Conservation (phyloP, 257 asterid genomes). For the Asclepias syriaca region DNA sequence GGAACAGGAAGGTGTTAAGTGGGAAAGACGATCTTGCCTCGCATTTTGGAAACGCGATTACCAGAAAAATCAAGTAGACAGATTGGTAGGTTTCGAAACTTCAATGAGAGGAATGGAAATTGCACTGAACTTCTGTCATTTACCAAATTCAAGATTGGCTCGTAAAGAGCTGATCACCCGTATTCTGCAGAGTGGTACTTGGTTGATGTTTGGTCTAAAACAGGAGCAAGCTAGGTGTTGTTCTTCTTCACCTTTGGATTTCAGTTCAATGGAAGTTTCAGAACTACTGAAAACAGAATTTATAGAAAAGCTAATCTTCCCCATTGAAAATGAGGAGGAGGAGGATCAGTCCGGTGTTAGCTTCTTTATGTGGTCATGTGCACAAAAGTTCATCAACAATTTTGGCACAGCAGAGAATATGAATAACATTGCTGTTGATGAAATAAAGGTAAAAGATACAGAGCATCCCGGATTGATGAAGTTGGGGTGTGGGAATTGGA, state of each 20-base stretch:
- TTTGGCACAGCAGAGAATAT: background rate
- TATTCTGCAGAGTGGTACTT: slow-evolving; percentile 14
- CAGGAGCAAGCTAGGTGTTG: slow-evolving; percentile 30
- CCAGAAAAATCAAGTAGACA: slow-evolving; percentile 22
- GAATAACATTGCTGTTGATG: background rate
- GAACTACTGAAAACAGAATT: slow-evolving; percentile 5
- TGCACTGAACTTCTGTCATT: slow-evolving; percentile 28
- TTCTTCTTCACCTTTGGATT: slow-evolving; percentile 19
- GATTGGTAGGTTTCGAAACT: slow-evolving; percentile 39
- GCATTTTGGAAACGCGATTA: slow-evolving; percentile 14
- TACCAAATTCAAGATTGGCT: slow-evolving; percentile 16
- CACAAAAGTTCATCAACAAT: slow-evolving; percentile 16
- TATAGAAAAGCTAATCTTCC: slow-evolving; percentile 14
- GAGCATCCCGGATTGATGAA: background rate
- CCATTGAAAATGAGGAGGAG: slow-evolving; percentile 14
- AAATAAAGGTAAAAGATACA: background rate
- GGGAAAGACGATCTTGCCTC: slow-evolving; percentile 62
- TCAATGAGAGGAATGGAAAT: slow-evolving; percentile 55
- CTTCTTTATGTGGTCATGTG: slow-evolving; percentile 51
- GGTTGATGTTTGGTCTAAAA: slow-evolving; percentile 28
- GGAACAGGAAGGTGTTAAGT: slow-evolving; percentile 46
- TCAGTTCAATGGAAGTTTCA: slow-evolving; percentile 19
- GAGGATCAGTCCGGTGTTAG: slow-evolving; percentile 30
- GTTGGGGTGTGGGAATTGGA: background rate
- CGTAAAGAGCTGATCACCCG: slow-evolving; percentile 25